These are phyloP conservation scores for Gracilaria caudata DNA, from an alignment of 23 red algal genomes.

Conservation along the genomic window DNA sequence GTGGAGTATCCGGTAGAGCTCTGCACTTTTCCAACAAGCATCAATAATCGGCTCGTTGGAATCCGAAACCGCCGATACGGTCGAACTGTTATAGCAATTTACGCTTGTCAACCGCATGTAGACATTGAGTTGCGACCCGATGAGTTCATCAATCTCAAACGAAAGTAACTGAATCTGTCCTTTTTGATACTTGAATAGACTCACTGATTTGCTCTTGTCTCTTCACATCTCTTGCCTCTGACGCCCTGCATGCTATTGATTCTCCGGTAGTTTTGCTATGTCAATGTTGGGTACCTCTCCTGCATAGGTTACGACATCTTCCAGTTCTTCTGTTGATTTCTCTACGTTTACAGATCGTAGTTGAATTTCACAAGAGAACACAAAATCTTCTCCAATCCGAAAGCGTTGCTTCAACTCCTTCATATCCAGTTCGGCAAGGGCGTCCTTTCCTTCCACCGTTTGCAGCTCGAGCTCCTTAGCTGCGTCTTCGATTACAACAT, in stretches of 20 bases:
- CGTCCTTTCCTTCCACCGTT: conserved; percentile 30
- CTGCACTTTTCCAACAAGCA: conserved; percentile 74
- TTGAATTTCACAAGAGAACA: conserved; percentile 40
- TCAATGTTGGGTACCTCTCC: conserved; percentile 5
- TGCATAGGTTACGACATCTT: conserved; percentile 12
- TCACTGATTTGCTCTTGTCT: neutral
- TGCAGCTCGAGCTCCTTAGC: conserved; percentile 42
- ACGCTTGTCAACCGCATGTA: conserved; percentile 75
- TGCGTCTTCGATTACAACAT: conserved; percentile 50
- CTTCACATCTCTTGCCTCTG: neutral
- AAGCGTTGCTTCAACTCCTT: conserved; percentile 42
- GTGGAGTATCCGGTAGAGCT: conserved; percentile 97
- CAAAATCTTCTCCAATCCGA: conserved; percentile 51
- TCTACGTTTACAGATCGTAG: conserved; percentile 3
- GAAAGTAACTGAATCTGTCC: conserved; percentile 3
- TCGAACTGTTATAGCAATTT: conserved; percentile 88
- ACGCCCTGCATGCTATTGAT: neutral
- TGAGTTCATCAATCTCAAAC: conserved; percentile 72
- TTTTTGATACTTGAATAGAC: neutral
- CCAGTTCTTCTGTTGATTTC: conserved; percentile 8
- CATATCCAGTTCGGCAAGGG: conserved; percentile 3
- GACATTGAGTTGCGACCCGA: conserved; percentile 79
- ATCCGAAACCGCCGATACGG: conserved; percentile 94
- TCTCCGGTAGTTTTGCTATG: neutral
- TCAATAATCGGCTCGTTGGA: conserved; percentile 82